Evolutionary conservation across 192 early-diverging fungal genomes (phyloP).

Genomic region (Irineochytrium annulatum): DNA sequence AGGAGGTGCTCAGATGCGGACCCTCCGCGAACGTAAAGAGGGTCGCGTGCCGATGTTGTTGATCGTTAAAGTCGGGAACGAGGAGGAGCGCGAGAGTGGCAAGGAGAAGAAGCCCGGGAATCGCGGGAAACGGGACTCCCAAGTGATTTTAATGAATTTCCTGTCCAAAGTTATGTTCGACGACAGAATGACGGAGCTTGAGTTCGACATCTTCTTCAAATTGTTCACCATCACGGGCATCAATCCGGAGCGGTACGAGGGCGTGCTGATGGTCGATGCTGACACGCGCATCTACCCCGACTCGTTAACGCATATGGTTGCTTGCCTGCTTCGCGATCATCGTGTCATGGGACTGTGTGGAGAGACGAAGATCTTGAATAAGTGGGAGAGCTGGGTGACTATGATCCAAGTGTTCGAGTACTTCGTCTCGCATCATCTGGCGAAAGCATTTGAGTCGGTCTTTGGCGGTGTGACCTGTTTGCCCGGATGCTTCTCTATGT

Average conservation of each 20-base stretch:
- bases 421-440: constrained; percentile 93
- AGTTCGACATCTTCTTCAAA: constrained; percentile 88
- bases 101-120: constrained; percentile 47
- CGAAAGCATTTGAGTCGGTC: constrained; percentile 91
- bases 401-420: constrained; percentile 98
- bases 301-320: constrained; percentile 42
- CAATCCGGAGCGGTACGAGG: constrained; percentile 68
- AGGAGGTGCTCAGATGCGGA: constrained; percentile 10
- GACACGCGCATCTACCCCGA: constrained; percentile 66
- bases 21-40: constrained; percentile 30
- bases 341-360: constrained; percentile 91
- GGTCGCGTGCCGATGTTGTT: constrained; percentile 48
- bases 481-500: constrained; percentile 94
- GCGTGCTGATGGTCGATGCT: constrained; percentile 73
- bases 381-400: constrained; percentile 81
- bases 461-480: constrained; percentile 97
- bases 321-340: constrained; percentile 71
- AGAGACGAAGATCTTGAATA: constrained; percentile 92
- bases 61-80: constrained; percentile 44
- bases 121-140: constrained; percentile 94
- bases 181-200: constrained; percentile 85
- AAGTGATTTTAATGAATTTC: constrained; percentile 94
- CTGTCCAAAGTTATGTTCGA: constrained; percentile 81
- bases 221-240: constrained; percentile 80
- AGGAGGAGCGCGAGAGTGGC: constrained; percentile 41